These are phyloP conservation scores for Lentinus tigrinus DNA, from an alignment of 768 basidiomycete genomes.

Conservation along the genomic window DNA sequence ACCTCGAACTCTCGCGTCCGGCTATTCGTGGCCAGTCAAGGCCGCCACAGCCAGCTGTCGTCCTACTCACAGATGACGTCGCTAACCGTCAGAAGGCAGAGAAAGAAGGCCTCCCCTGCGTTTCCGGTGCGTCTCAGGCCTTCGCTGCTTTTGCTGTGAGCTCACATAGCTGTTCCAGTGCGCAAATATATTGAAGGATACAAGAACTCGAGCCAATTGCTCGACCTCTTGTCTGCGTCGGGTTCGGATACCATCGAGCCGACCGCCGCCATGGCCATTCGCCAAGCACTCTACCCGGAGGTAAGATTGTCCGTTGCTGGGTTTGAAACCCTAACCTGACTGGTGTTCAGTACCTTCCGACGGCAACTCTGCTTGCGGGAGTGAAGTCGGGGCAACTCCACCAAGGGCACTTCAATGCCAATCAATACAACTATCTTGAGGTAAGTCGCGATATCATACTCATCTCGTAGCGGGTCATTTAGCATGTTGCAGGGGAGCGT, in stretches of 20 bases:
- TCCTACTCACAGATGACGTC: slow-evolving; percentile 88
- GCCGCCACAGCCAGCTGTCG: slow-evolving; percentile 53
- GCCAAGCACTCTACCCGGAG: slow-evolving; percentile 71
- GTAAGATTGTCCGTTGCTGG: slow-evolving; percentile 34
- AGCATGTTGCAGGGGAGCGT: slow-evolving; percentile 67
- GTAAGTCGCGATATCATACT: slow-evolving; percentile 37
- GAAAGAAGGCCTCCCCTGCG: slow-evolving; percentile 54
- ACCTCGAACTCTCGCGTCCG: slow-evolving; percentile 55
- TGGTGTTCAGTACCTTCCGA: slow-evolving; percentile 68
- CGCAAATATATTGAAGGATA: slow-evolving; percentile 80
- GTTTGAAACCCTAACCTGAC: not conserved
- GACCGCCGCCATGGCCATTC: slow-evolving; percentile 51
- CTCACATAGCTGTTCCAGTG: slow-evolving; percentile 39
- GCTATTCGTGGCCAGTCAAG: slow-evolving; percentile 49
- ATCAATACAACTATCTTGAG: slow-evolving; percentile 94
- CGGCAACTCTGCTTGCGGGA: slow-evolving; percentile 70
- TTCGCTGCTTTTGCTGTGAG: not conserved
- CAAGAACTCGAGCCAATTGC: slow-evolving; percentile 59
- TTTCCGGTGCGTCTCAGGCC: slow-evolving; percentile 51
- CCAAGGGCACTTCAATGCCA: slow-evolving; percentile 95
- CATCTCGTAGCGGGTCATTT: not conserved
- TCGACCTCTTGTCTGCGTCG: slow-evolving; percentile 78
- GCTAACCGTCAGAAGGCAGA: slow-evolving; percentile 79
- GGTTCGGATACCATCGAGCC: slow-evolving; percentile 65
- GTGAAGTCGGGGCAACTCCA: slow-evolving; percentile 81